These are phyloP conservation scores for Venustampulla echinocandica DNA, from an alignment of 495 filamentous ascomycete species.

Conservation along the genomic window DNA sequence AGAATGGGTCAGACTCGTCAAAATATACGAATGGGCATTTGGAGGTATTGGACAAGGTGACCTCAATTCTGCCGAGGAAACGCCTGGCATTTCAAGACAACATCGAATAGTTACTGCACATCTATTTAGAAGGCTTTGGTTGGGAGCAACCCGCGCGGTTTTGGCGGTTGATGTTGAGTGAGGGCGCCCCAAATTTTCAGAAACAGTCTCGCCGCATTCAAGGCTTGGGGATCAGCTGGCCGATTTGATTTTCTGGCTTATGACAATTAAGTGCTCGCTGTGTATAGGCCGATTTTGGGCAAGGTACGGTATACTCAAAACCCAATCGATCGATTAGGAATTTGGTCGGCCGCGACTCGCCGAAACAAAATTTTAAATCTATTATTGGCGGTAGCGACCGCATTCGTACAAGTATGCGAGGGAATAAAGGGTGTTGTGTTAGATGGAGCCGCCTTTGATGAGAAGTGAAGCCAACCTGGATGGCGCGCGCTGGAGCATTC, in stretches of 20 bases:
- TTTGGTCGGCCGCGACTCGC: conserved; percentile 8
- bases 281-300: neutral
- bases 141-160: neutral
- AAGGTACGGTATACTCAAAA: conserved; percentile 1
- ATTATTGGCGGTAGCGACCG: too few species aligned
- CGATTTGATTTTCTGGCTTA: neutral
- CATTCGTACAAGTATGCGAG: too few species aligned
- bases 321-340: conserved; percentile 5
- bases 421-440: too few species aligned
- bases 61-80: conserved; percentile 11
- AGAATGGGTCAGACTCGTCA: conserved; percentile 10
- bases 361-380: too few species aligned
- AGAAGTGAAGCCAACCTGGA: too few species aligned
- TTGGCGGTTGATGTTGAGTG: conserved; percentile 9
- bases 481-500: too few species aligned
- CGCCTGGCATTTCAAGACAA: conserved; percentile 8
- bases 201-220: too few species aligned
- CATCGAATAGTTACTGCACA: conserved; percentile 5
- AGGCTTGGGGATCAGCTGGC: too few species aligned
- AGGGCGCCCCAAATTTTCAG: too few species aligned
- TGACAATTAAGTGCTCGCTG: neutral
- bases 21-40: conserved; percentile 15
- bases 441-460: too few species aligned
- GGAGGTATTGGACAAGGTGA: conserved; percentile 13
- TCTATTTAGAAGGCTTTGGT: too few species aligned